Conservation (phyloP, 2,329 filamentous ascomycete species). For the Escovopsis sp. region DNA sequence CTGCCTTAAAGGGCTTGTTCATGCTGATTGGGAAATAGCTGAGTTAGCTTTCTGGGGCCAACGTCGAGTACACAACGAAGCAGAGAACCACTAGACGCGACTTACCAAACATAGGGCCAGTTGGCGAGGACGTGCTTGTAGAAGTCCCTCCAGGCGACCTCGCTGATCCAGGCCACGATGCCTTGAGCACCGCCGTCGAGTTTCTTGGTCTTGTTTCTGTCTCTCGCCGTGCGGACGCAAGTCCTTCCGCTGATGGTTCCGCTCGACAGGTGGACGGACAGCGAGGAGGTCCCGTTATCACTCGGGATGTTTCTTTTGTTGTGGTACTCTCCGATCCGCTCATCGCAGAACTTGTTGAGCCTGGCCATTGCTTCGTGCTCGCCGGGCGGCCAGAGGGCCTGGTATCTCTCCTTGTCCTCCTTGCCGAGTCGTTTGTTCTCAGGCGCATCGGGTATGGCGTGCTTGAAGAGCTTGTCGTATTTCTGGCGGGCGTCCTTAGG, state of each 20-base stretch:
- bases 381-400: slow-evolving; percentile 55
- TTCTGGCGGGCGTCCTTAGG: slow-evolving; percentile 21
- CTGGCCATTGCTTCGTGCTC: slow-evolving; percentile 55
- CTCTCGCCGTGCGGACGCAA: slow-evolving; percentile 47
- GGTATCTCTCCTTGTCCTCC: slow-evolving; percentile 44
- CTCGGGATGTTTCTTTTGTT: slow-evolving; percentile 52
- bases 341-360: slow-evolving; percentile 51
- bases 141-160: slow-evolving; percentile 78
- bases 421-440: slow-evolving; percentile 44
- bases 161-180: slow-evolving; percentile 61
- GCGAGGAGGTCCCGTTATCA: slow-evolving; percentile 45
- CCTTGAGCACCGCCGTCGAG: slow-evolving; percentile 53
- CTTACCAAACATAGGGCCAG: slow-evolving; percentile 70
- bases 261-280: slow-evolving; percentile 59
- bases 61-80: not conserved
- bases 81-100: not conserved
- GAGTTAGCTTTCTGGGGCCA: slow-evolving; percentile 1
- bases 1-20: slow-evolving; percentile 58
- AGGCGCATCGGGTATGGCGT: slow-evolving; percentile 45
- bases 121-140: slow-evolving; percentile 74
- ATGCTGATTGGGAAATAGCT: slow-evolving; percentile 19
- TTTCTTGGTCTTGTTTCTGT: slow-evolving; percentile 46
- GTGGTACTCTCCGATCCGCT: slow-evolving; percentile 47
- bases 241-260: slow-evolving; percentile 55
- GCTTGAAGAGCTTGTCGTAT: slow-evolving; percentile 44